Conservation (phyloP, 2,329 filamentous ascomycete genomes). For the Harringtonia aguacate region DNA sequence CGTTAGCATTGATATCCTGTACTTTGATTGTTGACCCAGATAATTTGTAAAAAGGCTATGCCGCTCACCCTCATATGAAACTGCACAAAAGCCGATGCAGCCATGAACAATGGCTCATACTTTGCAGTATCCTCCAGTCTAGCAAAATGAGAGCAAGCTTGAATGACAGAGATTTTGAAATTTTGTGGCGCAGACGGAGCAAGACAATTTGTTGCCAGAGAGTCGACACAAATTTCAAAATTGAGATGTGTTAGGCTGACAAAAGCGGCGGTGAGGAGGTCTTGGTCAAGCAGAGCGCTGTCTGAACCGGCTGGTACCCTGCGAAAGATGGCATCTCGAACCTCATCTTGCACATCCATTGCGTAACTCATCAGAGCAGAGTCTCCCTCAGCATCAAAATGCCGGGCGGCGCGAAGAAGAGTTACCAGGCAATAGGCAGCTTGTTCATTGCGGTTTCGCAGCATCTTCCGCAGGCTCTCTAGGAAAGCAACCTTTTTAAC, state of each 20-base stretch:
- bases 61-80: constrained; percentile 41
- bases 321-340: constrained; percentile 54
- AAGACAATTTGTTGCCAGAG: constrained; percentile 46
- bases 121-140: constrained; percentile 34
- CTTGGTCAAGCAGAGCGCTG: constrained; percentile 44
- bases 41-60: no score
- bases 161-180: constrained; percentile 53
- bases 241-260: constrained; percentile 54
- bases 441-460: constrained; percentile 54
- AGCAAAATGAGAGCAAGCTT: constrained; percentile 53
- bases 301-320: constrained; percentile 36
- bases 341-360: constrained; percentile 59
- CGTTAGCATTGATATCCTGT: not conserved
- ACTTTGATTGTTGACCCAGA: no score
- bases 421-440: constrained; percentile 56
- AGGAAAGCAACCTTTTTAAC: constrained; percentile 57
- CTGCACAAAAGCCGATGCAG: constrained; percentile 45
- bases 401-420: constrained; percentile 50
- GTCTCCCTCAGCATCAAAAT: constrained; percentile 54
- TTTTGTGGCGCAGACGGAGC: constrained; percentile 42
- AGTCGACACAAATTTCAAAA: constrained; percentile 46
- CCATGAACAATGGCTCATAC: constrained; percentile 44
- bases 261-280: constrained; percentile 56
- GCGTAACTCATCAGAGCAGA: constrained; percentile 52
- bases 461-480: constrained; percentile 49